Percentiles rank a stretch among this genome's conserved stretches.
phyloP scores from a whole-genome alignment of 2,329 filamentous ascomycete genomes.

The Calonectria leucothoes region DNA sequence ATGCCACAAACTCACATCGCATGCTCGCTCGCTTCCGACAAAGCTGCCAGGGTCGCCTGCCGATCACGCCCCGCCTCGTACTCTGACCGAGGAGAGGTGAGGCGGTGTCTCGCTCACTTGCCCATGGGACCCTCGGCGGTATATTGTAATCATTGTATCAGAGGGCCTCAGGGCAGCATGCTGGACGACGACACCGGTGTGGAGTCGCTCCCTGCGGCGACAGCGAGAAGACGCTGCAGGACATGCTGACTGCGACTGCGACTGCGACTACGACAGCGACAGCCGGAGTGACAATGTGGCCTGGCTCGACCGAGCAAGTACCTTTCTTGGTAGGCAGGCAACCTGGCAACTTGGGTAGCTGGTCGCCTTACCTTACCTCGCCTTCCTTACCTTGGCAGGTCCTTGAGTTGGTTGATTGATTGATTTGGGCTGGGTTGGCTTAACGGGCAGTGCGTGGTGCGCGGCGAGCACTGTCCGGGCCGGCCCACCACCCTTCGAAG shows the following conservation, averaged over 20 bases:
- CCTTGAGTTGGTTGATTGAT: not conserved
- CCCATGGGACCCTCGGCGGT: not conserved
- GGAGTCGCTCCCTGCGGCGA: not conserved
- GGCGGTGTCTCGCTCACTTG: not conserved
- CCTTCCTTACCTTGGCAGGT: not conserved
- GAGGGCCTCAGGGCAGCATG: not conserved
- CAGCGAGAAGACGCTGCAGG: not conserved
- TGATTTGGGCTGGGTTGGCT: not conserved
- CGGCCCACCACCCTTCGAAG: slow-evolving; percentile 7
- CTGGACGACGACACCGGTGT: slow-evolving; percentile 9
- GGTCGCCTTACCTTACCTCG: not conserved
- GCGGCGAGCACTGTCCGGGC: slow-evolving; percentile 11
- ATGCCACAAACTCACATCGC: slow-evolving; percentile 17
- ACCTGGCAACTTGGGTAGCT: too few species aligned
- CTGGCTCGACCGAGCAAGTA: not conserved
- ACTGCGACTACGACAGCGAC: not conserved
- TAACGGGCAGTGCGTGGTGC: not conserved
- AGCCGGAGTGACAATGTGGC: not conserved
- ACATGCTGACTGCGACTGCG: not conserved
- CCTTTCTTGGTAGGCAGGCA: too few species aligned
- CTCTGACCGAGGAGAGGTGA: not conserved
- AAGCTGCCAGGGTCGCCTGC: not conserved
- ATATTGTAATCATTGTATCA: slow-evolving; percentile 5
- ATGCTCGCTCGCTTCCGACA: slow-evolving; percentile 3
- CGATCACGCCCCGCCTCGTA: slow-evolving; percentile 8